Evolutionary conservation across 352 stramenopile genomes (phyloP), one percentile per base, ranked within the genome.

Genomic region (Phytophthora uliginosa): DNA sequence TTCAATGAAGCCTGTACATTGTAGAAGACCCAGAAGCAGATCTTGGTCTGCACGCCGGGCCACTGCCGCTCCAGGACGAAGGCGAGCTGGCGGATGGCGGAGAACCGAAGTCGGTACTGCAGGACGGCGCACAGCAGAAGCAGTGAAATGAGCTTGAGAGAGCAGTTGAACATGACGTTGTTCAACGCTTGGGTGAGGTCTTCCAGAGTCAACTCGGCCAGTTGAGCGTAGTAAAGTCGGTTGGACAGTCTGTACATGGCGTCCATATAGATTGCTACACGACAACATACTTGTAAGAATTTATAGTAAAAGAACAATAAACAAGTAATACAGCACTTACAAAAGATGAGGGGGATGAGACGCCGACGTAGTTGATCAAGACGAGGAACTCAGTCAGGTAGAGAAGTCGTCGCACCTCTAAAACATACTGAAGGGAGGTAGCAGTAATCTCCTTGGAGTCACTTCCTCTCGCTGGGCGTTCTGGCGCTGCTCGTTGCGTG

Each of bases 11-110:
- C 57, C 15, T 80, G 73, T 1, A 81, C 53, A n/a, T 69, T 73
- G 60, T 76, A 78, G 15, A 74, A 59, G 10, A 85, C 55, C 78
- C 78, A 81, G 47, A 79, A 73, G 36, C 76, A 53, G 24, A 84
- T 64, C 59, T 76, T 82, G 28, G 45, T 56, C 45, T 81, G 76
- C 0, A 81, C 45, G 28, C 76, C 42, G 12, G 24, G 53, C 56
- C 60, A 72, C 33, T 82, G 70, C 1, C 45, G 70, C 26, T 67
- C 56, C 20, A 85, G 50, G 5, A 85, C 80, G 31, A 87, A 82
- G 10, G 68, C 75, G 10, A 85, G 54, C 2, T 83, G 74, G 3
- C 73, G 58, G 9, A 84, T 45, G 2, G 45, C 56, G 0, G 62
- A 63, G 5, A 67, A 36, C 3, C 48, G 61, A 51, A 76, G 51